Evolutionary conservation across 768 basidiomycete genomes (phyloP), one percentile per base, ranked within the genome.

Genomic region (Exsudoporus frostii): DNA sequence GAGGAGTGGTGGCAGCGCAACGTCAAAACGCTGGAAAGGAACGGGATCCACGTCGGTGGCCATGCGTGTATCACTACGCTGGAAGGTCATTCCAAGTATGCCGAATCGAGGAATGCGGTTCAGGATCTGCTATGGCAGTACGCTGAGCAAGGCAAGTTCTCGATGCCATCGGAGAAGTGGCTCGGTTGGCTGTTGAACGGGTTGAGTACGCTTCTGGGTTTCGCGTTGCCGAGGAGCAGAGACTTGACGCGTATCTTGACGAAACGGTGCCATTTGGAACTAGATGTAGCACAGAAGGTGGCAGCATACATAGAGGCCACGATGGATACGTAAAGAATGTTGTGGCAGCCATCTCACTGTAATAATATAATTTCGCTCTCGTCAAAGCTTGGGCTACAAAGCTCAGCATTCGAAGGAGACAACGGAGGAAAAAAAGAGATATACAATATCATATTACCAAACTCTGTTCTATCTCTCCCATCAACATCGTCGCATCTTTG

Each of bases 401-500:
- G 27, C 32, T 51, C 9, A 54, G 45, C 42, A 41, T 46, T 34
- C 19, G 24, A 42, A 30, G 22, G n/a, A 56, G 20, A 19, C 22
- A n/a, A 24, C 45, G 9, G 41, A n/a, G 17, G 39, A 9, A 19
- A 19, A 32, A 45, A 42, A 19, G 22, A 22, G 25, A 5, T 15
- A 44, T 42, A 65, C 44, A 48, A 25, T 17, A 19, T 65, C 74
- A 85, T 60, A 77, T 65, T 54, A 64, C 54, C 50, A 82, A 60
- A 20, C 81, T 79, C 14, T 81, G 81, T 64, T 97, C 92, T 39
- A 98, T 81, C 73, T 98, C 94, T 15, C 94, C 94, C 56, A 97
- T 71, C 20, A 98, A 74, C 88, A 97, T 86, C 13, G 92, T 95
- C 14, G 83, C 86, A 59, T 98, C 94, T 72, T 95, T 96, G 75